Conservation (phyloP, 1,139 yeast species). For the Sugiyamaella pinicola region DNA sequence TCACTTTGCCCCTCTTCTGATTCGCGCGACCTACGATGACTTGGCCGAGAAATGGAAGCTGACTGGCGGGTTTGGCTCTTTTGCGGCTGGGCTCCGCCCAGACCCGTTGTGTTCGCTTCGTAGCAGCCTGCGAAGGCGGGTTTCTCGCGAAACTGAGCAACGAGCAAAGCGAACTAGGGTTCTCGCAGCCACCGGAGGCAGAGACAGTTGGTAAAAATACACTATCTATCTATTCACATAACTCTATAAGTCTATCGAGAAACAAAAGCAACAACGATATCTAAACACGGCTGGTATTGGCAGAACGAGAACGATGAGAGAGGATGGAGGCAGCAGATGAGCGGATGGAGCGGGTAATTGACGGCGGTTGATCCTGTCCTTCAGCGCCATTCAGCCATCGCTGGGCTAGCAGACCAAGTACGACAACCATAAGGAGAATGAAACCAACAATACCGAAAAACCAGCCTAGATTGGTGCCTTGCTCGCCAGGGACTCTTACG, state of each 20-base stretch:
- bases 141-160: too few species aligned
- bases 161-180: too few species aligned
- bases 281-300: constrained; percentile 4
- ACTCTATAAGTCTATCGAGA: constrained; percentile 4
- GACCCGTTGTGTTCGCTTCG: too few species aligned
- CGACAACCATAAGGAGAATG: constrained; percentile 31
- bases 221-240: neutral
- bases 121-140: too few species aligned
- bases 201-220: too few species aligned
- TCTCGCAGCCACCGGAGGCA: too few species aligned
- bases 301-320: constrained; percentile 20
- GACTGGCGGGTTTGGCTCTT: too few species aligned
- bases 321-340: constrained; percentile 29
- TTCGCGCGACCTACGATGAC: too few species aligned
- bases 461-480: constrained; percentile 53
- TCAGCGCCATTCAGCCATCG: constrained; percentile 30
- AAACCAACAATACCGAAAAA: constrained; percentile 66
- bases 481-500: constrained; percentile 67
- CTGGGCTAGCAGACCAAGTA: constrained; percentile 31
- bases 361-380: constrained; percentile 1
- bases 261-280: constrained; percentile 1
- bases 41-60: too few species aligned
- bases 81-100: too few species aligned
- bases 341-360: constrained; percentile 12
- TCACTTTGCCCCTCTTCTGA: too few species aligned